Conservation (phyloP, 2,329 filamentous ascomycete genomes). For the Colletotrichum tropicicola region DNA sequence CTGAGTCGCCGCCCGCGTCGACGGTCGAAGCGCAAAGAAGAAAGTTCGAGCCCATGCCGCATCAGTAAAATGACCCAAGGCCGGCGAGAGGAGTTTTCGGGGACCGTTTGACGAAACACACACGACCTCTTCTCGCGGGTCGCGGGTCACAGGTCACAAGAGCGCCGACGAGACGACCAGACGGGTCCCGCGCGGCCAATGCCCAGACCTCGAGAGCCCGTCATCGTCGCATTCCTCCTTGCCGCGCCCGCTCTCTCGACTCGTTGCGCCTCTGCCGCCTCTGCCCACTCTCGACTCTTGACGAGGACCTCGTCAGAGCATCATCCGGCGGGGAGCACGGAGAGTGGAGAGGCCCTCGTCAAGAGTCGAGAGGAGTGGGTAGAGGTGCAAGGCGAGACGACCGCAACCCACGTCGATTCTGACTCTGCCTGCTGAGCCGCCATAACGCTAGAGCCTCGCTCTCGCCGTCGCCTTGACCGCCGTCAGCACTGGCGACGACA, state of each 20-base stretch:
- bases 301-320: not conserved
- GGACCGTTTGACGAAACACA: not conserved
- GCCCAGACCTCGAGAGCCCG: conserved; percentile 2
- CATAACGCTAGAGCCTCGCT: too few species aligned
- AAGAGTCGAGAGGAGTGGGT: too few species aligned
- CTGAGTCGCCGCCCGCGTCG: conserved; percentile 22
- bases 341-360: not conserved
- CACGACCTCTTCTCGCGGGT: not conserved
- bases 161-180: not conserved
- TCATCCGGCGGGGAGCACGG: not conserved
- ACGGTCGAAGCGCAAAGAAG: conserved; percentile 3
- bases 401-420: not conserved
- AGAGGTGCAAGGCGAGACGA: not conserved
- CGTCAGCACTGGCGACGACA: not conserved
- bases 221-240: not conserved
- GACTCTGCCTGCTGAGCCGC: too few species aligned
- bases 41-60: conserved; percentile 18
- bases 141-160: not conserved
- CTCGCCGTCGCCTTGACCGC: not conserved
- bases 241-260: not conserved
- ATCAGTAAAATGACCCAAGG: not conserved
- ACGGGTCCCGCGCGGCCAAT: not conserved
- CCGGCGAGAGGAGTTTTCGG: not conserved
- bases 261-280: not conserved
- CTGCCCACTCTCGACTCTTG: too few species aligned